Conservation (phyloP, 371 early-diverging fungal species). For the Mucor racemosus region DNA sequence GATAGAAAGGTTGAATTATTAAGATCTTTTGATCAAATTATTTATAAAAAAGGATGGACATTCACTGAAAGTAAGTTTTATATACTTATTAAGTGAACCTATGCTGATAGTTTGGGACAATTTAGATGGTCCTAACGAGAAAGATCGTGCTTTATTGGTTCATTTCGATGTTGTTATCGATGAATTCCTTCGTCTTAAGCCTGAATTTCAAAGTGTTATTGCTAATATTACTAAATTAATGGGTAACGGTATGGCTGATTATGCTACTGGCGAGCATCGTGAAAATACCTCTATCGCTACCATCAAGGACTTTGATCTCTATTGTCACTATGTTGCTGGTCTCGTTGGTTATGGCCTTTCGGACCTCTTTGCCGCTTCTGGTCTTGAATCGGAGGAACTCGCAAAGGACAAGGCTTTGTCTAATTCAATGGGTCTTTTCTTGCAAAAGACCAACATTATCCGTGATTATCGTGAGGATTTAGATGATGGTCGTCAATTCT, state of each 20-base stretch:
- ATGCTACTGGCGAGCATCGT: constrained; percentile 64
- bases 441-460: constrained; percentile 96
- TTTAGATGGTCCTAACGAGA: constrained; percentile 87
- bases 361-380: constrained; percentile 86
- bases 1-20: constrained; percentile 79
- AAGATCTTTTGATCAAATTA: constrained; percentile 78
- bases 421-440: constrained; percentile 93
- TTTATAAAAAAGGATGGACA: constrained; percentile 86
- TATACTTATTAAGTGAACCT: not conserved
- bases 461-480: constrained; percentile 93
- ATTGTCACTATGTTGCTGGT: constrained; percentile 98
- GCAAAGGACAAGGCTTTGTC: constrained; percentile 51
- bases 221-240: constrained; percentile 89
- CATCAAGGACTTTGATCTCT: constrained; percentile 88
- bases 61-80: constrained; percentile 73
- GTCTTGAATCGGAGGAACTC: constrained; percentile 75
- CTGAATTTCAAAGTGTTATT: constrained; percentile 83
- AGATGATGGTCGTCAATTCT: constrained; percentile 88
- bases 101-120: not conserved
- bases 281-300: constrained; percentile 75
- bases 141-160: constrained; percentile 88
- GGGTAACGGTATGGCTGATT: constrained; percentile 97
- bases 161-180: constrained; percentile 90
- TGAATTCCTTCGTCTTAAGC: constrained; percentile 81
- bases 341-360: constrained; percentile 95